Evolutionary conservation across 2,329 filamentous ascomycete species (phyloP).

Genomic region (Colletotrichum truncatum): DNA sequence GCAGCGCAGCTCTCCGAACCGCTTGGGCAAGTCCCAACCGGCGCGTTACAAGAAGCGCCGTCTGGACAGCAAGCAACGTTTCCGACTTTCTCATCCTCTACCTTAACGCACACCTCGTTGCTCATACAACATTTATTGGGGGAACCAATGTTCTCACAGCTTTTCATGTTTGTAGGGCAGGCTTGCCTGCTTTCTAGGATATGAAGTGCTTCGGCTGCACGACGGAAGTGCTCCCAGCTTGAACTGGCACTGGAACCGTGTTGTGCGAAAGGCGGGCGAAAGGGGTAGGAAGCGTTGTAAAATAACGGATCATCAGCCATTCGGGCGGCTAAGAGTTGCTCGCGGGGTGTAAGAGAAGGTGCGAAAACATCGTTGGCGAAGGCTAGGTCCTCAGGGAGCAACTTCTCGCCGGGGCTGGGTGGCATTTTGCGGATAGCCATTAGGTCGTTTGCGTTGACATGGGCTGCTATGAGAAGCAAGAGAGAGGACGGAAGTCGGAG

Average conservation of each 20-base stretch:
- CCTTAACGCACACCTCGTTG: constrained; percentile 72
- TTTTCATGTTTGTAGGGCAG: constrained; percentile 73
- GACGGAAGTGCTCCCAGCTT: constrained; percentile 45
- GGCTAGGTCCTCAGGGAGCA: constrained; percentile 73
- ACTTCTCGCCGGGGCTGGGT: constrained; percentile 76
- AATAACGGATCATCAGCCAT: constrained; percentile 35
- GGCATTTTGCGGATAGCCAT: constrained; percentile 78
- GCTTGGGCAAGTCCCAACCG: constrained; percentile 67
- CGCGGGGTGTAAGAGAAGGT: constrained; percentile 35
- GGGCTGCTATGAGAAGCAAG: constrained; percentile 53
- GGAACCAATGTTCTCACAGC: constrained; percentile 70
- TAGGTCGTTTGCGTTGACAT: constrained; percentile 54
- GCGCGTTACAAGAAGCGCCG: constrained; percentile 70
- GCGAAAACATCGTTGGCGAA: constrained; percentile 44
- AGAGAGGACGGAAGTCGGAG: constrained; percentile 53
- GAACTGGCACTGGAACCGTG: constrained; percentile 47
- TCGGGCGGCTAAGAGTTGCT: constrained; percentile 42
- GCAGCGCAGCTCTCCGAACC: constrained; percentile 73
- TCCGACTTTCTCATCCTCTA: constrained; percentile 70
- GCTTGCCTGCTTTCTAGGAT: constrained; percentile 67
- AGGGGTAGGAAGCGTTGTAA: constrained; percentile 37
- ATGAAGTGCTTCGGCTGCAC: constrained; percentile 56
- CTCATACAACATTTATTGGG: constrained; percentile 78
- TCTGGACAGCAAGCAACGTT: constrained; percentile 79
- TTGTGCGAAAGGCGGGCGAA: constrained; percentile 60